Conservation (phyloP, 73 alveolate species). For the Durusdinium trenchii region DNA sequence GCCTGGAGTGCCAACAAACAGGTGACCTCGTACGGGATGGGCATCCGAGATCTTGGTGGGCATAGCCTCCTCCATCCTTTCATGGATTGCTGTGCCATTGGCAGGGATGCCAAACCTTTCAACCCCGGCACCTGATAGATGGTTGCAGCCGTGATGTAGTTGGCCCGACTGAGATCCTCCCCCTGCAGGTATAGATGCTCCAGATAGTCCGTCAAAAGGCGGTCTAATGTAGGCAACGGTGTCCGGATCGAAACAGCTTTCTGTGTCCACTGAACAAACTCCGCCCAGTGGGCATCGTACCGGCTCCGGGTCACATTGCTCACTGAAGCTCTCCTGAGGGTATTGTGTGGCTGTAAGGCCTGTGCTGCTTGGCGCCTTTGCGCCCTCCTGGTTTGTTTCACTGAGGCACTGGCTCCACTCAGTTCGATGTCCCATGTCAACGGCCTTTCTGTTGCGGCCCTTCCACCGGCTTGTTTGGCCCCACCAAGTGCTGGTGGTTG, state of each 20-base stretch:
- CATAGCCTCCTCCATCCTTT: constrained; percentile 1
- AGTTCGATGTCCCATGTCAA: constrained; percentile 53
- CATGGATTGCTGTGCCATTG: neutral
- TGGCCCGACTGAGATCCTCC: constrained; percentile 8
- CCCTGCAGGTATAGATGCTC: neutral
- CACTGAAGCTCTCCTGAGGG: neutral
- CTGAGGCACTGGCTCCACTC: neutral
- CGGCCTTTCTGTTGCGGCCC: neutral
- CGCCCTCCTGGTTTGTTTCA: neutral
- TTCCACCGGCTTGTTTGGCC: neutral
- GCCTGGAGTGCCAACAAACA: neutral
- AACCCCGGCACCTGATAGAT: neutral
- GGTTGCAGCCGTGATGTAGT: neutral
- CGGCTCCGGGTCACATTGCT: neutral
- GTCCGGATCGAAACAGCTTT: neutral
- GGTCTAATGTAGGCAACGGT: neutral
- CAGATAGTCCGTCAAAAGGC: neutral
- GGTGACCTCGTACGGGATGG: neutral
- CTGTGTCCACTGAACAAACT: neutral
- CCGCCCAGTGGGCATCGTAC: neutral
- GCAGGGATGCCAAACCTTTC: neutral
- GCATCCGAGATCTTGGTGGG: constrained; percentile 38
- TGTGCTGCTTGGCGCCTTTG: neutral
- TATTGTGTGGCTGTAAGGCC: neutral
- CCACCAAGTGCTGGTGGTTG: neutral